Conservation (phyloP, 768 basidiomycete genomes). For the Phaeotremella skinneri region DNA sequence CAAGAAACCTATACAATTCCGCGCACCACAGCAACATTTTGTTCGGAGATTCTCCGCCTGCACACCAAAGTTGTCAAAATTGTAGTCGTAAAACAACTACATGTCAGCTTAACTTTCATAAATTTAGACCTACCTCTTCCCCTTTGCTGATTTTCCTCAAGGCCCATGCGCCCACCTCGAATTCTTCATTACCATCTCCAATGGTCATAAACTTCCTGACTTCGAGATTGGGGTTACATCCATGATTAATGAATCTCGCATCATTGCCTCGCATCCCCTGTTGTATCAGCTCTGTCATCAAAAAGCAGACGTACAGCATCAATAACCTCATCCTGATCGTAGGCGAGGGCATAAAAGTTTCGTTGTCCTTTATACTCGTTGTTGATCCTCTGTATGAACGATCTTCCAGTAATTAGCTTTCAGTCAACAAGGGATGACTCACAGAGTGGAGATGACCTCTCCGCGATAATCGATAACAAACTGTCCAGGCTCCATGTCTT, state of each 20-base stretch:
- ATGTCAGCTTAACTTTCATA: background rate
- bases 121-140: constrained; percentile 44
- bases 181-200: constrained; percentile 51
- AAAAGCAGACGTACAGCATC: constrained; percentile 45
- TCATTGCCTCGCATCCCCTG: constrained; percentile 52
- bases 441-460: constrained; percentile 49
- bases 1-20: constrained; percentile 46
- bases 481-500: constrained; percentile 47
- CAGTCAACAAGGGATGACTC: constrained; percentile 22
- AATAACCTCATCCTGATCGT: constrained; percentile 53
- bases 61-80: constrained; percentile 48
- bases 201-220: constrained; percentile 50
- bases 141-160: constrained; percentile 48
- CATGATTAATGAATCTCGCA: constrained; percentile 54
- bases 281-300: background rate
- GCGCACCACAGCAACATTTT: constrained; percentile 50
- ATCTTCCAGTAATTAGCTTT: constrained; percentile 19
- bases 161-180: constrained; percentile 53
- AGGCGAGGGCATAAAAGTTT: constrained; percentile 53
- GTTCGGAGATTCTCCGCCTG: constrained; percentile 40
- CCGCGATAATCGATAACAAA: constrained; percentile 54
- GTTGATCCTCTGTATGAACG: constrained; percentile 45
- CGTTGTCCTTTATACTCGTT: constrained; percentile 41
- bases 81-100: constrained; percentile 53
- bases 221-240: constrained; percentile 52